A percentile compares a stretch with the other conserved stretches of the same genome.
Conservation (phyloP, 192 early-diverging fungal species). For the Chytriomyces sp. region DNA sequence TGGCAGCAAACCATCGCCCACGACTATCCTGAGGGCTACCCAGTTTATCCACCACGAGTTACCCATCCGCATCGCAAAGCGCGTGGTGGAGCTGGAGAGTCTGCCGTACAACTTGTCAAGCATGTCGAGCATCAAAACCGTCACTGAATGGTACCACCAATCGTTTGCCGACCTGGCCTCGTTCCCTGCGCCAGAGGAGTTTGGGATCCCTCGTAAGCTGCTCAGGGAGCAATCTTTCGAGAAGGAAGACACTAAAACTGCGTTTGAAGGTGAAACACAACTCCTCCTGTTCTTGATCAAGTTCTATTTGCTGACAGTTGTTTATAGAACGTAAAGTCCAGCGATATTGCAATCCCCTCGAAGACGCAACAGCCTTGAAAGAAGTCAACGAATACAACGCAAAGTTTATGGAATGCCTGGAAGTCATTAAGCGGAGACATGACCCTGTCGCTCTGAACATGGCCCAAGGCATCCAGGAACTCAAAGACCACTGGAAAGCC, state of each 20-base stretch:
- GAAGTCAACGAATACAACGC: constrained; percentile 77
- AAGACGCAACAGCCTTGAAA: neutral
- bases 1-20: constrained; percentile 54
- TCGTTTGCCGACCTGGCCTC: constrained; percentile 77
- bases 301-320: too few species aligned
- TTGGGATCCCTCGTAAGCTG: constrained; percentile 45
- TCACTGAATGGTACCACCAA: constrained; percentile 95
- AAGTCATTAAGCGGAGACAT: constrained; percentile 89
- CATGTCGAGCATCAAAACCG: constrained; percentile 87
- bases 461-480: constrained; percentile 92
- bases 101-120: constrained; percentile 80
- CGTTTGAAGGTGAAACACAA: neutral
- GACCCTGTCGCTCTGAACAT: constrained; percentile 78
- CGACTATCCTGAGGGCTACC: constrained; percentile 46
- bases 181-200: constrained; percentile 56
- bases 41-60: constrained; percentile 68
- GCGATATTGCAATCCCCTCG: too few species aligned
- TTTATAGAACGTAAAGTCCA: too few species aligned
- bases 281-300: too few species aligned
- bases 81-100: constrained; percentile 88
- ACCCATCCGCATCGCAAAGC: constrained; percentile 89
- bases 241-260: constrained; percentile 14
- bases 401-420: constrained; percentile 85
- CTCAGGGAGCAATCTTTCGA: constrained; percentile 10
- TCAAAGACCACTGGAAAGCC: constrained; percentile 62